Evolutionary conservation across 1,284 basidiomycete genomes (phyloP).

Genomic region (Peniophora sp.): DNA sequence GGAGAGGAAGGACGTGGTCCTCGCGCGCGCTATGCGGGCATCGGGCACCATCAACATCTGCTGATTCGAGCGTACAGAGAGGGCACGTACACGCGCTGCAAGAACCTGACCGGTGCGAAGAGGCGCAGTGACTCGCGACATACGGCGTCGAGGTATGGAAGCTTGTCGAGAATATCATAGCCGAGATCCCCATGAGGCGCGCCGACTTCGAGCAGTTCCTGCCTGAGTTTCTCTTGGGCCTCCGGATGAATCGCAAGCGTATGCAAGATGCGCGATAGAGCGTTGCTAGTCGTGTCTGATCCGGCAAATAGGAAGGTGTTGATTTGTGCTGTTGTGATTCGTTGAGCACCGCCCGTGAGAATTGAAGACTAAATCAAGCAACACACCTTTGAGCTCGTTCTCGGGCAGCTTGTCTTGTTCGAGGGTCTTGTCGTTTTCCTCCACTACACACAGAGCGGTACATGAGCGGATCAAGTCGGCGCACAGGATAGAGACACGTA

Average conservation of each 20-base stretch:
- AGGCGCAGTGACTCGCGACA: conserved; percentile 25
- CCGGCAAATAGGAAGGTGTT: conserved; percentile 22
- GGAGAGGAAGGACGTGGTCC: conserved; percentile 13
- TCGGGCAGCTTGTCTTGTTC: conserved; percentile 19
- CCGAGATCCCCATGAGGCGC: conserved; percentile 14
- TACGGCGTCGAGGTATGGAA: conserved; percentile 25
- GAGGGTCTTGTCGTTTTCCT: conserved; percentile 14
- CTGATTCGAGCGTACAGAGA: conserved; percentile 1
- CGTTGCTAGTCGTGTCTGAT: conserved; percentile 20
- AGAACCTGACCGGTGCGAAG: conserved; percentile 4
- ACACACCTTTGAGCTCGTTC: conserved; percentile 16
- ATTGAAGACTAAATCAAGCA: too few species aligned
- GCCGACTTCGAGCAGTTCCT: conserved; percentile 15
- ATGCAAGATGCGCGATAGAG: conserved; percentile 18
- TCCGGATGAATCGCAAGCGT: conserved; percentile 16
- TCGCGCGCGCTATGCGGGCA: conserved; percentile 4
- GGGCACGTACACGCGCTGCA: conserved; percentile 2
- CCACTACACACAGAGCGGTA: conserved; percentile 8
- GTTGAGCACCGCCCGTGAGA: too few species aligned
- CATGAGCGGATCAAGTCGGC: background rate
- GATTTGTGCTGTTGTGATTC: too few species aligned
- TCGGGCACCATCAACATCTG: background rate
- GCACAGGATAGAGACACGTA: conserved; percentile 18
- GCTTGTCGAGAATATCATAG: conserved; percentile 19
- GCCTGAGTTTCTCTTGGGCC: conserved; percentile 17